Evolutionary conservation across 2,329 filamentous ascomycete species (phyloP).

Genomic region (Botryotinia calthae): DNA sequence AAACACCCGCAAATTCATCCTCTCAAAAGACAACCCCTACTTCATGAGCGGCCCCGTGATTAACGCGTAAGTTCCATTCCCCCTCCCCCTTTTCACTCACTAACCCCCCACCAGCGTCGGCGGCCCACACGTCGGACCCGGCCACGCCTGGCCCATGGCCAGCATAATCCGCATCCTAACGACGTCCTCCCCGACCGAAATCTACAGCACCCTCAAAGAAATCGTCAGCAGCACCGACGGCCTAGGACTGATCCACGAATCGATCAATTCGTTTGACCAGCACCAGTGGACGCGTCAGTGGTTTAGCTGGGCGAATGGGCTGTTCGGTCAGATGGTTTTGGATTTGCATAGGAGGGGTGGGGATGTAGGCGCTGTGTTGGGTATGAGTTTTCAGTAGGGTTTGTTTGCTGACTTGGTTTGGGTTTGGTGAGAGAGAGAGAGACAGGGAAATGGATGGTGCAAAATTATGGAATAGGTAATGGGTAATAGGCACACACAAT

Average conservation of each 20-base stretch:
- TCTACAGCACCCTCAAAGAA: slow-evolving; percentile 33
- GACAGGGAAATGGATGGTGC: neutral
- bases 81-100: slow-evolving; percentile 48
- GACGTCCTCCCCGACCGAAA: slow-evolving; percentile 36
- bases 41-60: slow-evolving; percentile 56
- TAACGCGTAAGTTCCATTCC: slow-evolving; percentile 47
- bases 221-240: slow-evolving; percentile 32
- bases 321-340: slow-evolving; percentile 81
- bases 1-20: slow-evolving; percentile 76
- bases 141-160: slow-evolving; percentile 55
- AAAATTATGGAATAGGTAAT: neutral
- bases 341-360: slow-evolving; percentile 69
- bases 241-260: slow-evolving; percentile 50
- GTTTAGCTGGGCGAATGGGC: slow-evolving; percentile 85
- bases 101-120: slow-evolving; percentile 55
- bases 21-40: slow-evolving; percentile 76
- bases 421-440: too few species aligned
- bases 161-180: slow-evolving; percentile 54
- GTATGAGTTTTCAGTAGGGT: slow-evolving; percentile 47
- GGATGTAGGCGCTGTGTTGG: slow-evolving; percentile 55
- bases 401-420: neutral
- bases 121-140: slow-evolving; percentile 62
- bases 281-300: slow-evolving; percentile 46
- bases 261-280: slow-evolving; percentile 45
- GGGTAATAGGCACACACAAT: neutral